These are phyloP conservation scores for Aspergillus ochraceus DNA, from an alignment of 2,329 filamentous ascomycete genomes.

Conservation along the genomic window DNA sequence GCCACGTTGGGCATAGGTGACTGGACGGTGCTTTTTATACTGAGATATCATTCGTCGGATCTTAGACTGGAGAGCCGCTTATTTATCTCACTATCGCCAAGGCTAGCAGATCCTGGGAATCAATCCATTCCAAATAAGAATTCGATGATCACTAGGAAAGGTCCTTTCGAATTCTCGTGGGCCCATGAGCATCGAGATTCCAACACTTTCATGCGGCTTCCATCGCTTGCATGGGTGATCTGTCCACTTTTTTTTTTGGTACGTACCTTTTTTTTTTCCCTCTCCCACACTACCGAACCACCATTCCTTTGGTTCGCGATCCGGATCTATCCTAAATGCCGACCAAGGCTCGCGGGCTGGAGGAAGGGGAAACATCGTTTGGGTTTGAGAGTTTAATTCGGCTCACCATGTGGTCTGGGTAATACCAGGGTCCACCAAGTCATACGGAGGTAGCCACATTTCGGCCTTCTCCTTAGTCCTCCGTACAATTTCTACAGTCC, in stretches of 20 bases:
- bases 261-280: neutral
- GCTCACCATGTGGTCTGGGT: conserved; percentile 20
- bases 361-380: neutral
- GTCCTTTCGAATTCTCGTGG: conserved; percentile 2
- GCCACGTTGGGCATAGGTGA: conserved; percentile 10
- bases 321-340: conserved; percentile 2
- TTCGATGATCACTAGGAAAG: conserved; percentile 10
- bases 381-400: conserved; percentile 1
- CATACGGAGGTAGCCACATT: neutral
- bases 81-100: conserved; percentile 16
- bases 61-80: conserved; percentile 15
- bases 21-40: conserved; percentile 8
- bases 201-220: conserved; percentile 1
- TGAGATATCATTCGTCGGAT: conserved; percentile 13
- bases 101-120: conserved; percentile 18
- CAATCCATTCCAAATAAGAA: conserved; percentile 12
- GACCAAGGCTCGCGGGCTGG: neutral
- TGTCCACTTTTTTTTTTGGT: neutral
- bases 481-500: conserved; percentile 1
- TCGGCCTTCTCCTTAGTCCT: neutral
- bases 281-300: conserved; percentile 1
- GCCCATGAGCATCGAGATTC: neutral
- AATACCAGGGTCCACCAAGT: conserved; percentile 18
- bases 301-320: neutral
- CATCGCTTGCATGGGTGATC: neutral